Conservation (phyloP, 768 basidiomycete genomes). For the Cubamyces lactineus region DNA sequence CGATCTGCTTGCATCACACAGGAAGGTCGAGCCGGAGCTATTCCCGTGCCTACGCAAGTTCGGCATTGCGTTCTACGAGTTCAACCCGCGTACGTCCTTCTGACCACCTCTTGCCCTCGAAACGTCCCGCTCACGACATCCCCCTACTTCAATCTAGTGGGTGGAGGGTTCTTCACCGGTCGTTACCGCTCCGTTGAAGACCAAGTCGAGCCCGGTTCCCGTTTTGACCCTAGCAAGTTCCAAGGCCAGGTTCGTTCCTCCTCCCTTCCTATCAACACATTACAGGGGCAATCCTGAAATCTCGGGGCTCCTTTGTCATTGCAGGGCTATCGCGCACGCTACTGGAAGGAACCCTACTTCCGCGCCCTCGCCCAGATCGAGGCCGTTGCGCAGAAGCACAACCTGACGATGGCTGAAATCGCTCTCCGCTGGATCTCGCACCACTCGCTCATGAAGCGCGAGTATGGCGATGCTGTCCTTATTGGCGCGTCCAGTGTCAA, state of each 20-base stretch:
- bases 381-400: conserved; percentile 42
- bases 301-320: background rate
- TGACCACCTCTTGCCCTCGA: too few relatives aligned
- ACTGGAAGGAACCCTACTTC: conserved; percentile 60
- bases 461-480: conserved; percentile 54
- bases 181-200: conserved; percentile 40
- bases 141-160: conserved; percentile 27
- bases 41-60: conserved; percentile 47
- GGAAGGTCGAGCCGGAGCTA: conserved; percentile 42
- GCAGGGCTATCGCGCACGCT: conserved; percentile 35
- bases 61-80: conserved; percentile 45
- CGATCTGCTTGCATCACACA: background rate
- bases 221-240: conserved; percentile 52
- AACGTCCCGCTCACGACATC: too few relatives aligned
- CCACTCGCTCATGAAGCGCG: conserved; percentile 51
- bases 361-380: conserved; percentile 49
- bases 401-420: conserved; percentile 45
- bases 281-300: too few relatives aligned
- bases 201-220: conserved; percentile 50
- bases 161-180: conserved; percentile 47
- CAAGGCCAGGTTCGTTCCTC: conserved; percentile 46
- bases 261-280: too few relatives aligned
- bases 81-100: conserved; percentile 41
- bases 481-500: conserved; percentile 64
- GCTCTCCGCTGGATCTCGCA: conserved; percentile 52